Percentiles rank a stretch among this genome's conserved stretches.
Conservation (phyloP, 768 basidiomycete species). For the Coprinopsis sp. region DNA sequence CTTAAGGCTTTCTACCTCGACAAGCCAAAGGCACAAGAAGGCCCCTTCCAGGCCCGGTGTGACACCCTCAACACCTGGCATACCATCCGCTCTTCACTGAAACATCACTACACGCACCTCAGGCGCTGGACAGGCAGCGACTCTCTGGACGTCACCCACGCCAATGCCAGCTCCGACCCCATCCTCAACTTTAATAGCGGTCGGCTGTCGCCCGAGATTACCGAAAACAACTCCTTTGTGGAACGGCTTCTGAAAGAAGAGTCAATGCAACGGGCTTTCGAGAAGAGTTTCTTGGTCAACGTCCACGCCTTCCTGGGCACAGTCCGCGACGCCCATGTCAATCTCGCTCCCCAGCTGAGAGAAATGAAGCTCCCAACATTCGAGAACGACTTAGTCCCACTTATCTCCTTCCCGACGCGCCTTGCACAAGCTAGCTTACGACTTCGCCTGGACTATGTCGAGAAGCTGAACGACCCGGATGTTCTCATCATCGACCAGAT, state of each 20-base stretch:
- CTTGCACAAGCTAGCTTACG: constrained; percentile 89
- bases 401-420: constrained; percentile 95
- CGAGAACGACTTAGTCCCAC: constrained; percentile 79
- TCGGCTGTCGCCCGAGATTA: constrained; percentile 36
- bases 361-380: constrained; percentile 92
- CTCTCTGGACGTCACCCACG: constrained; percentile 82
- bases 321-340: constrained; percentile 84
- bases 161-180: constrained; percentile 61
- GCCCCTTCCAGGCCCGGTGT: constrained; percentile 71
- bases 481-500: constrained; percentile 91
- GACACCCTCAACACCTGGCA: constrained; percentile 92
- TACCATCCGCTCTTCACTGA: constrained; percentile 81
- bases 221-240: constrained; percentile 82
- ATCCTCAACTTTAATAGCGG: constrained; percentile 29
- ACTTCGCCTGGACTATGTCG: constrained; percentile 83
- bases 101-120: constrained; percentile 72
- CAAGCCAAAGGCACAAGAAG: constrained; percentile 63
- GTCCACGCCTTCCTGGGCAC: constrained; percentile 81
- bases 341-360: constrained; percentile 67
- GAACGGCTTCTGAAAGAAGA: constrained; percentile 95
- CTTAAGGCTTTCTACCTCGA: constrained; percentile 76
- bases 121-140: constrained; percentile 94
- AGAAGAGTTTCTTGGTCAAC: constrained; percentile 84
- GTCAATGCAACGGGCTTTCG: constrained; percentile 90
- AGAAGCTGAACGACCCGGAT: constrained; percentile 84